Percentiles rank a stretch among this genome's conserved stretches.
phyloP scores from a whole-genome alignment of 208 protist species.

The Leishmania guyanensis region DNA sequence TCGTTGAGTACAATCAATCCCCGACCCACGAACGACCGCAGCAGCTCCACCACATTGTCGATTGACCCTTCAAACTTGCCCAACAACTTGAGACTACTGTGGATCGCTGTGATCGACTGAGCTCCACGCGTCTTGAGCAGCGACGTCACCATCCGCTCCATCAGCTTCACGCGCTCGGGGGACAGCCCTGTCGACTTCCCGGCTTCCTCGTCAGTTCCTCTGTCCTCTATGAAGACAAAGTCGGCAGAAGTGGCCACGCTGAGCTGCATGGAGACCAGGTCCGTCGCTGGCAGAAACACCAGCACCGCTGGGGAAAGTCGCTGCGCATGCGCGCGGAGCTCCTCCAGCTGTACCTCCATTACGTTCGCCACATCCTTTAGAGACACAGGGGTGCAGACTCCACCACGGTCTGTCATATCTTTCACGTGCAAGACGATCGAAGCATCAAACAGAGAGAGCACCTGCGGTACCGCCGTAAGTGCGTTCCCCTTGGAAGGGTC shows the following conservation, averaged over 20 bases:
- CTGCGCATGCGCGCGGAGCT: conserved; percentile 32
- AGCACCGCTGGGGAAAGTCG: conserved; percentile 37
- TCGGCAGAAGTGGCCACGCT: conserved; percentile 26
- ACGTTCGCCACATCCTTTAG: conserved; percentile 17
- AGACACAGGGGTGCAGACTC: conserved; percentile 5
- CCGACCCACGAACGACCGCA: conserved; percentile 65
- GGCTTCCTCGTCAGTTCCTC: conserved; percentile 39
- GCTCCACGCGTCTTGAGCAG: conserved; percentile 66
- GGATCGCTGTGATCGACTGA: conserved; percentile 67
- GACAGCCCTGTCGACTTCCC: conserved; percentile 46
- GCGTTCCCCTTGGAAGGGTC: conserved; percentile 35
- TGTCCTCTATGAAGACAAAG: conserved; percentile 36
- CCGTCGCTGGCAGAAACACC: conserved; percentile 26
- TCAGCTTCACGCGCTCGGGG: conserved; percentile 67
- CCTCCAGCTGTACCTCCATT: conserved; percentile 36
- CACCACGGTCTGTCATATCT: conserved; percentile 31
- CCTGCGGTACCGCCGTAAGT: conserved; percentile 42
- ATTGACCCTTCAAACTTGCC: conserved; percentile 55
- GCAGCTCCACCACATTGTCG: conserved; percentile 63
- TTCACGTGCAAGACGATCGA: conserved; percentile 71
- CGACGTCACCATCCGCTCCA: conserved; percentile 67
- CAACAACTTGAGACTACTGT: conserved; percentile 88
- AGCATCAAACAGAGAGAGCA: conserved; percentile 72
- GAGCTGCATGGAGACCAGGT: conserved; percentile 44
- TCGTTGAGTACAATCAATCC: conserved; percentile 62